These are phyloP conservation scores for Phytophthora idaei DNA, from an alignment of 352 stramenopile genomes.

Conservation along the genomic window DNA sequence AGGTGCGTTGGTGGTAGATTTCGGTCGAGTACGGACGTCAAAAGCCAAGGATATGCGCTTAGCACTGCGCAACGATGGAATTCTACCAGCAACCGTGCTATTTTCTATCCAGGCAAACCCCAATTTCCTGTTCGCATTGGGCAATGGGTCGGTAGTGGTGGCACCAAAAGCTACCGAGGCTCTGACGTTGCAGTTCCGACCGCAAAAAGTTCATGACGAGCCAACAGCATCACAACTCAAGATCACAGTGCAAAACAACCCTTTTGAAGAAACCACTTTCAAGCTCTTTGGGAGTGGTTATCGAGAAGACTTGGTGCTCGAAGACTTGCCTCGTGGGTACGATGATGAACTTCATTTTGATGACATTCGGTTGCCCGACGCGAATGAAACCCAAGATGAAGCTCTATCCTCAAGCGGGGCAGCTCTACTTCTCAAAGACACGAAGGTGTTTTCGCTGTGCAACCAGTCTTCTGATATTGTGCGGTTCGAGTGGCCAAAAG, in stretches of 20 bases:
- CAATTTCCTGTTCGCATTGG: constrained; percentile 75
- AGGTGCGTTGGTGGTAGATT: constrained; percentile 79
- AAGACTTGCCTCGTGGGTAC: constrained; percentile 78
- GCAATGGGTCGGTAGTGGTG: constrained; percentile 80
- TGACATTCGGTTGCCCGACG: constrained; percentile 67
- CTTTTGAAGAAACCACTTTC: constrained; percentile 87
- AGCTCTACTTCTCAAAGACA: constrained; percentile 29
- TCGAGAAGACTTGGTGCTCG: constrained; percentile 85
- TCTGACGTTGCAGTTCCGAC: constrained; percentile 84
- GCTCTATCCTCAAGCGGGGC: background rate
- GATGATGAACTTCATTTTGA: constrained; percentile 90
- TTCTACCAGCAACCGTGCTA: constrained; percentile 90
- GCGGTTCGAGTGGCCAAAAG: constrained; percentile 75
- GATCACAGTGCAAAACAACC: constrained; percentile 92
- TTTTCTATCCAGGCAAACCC: constrained; percentile 86
- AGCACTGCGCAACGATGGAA: constrained; percentile 90
- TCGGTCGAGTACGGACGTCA: constrained; percentile 75
- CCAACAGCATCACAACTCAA: constrained; percentile 57
- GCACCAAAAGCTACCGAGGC: constrained; percentile 65
- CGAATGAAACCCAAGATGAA: constrained; percentile 6
- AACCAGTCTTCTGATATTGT: constrained; percentile 69
- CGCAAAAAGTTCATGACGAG: constrained; percentile 77
- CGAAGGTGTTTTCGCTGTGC: constrained; percentile 79
- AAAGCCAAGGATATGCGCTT: constrained; percentile 76
- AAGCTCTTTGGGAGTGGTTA: constrained; percentile 78